Percentiles rank a stretch among this genome's conserved stretches.
phyloP scores from a whole-genome alignment of 805 yeast genomes.

The Blastobotrys parvus region DNA sequence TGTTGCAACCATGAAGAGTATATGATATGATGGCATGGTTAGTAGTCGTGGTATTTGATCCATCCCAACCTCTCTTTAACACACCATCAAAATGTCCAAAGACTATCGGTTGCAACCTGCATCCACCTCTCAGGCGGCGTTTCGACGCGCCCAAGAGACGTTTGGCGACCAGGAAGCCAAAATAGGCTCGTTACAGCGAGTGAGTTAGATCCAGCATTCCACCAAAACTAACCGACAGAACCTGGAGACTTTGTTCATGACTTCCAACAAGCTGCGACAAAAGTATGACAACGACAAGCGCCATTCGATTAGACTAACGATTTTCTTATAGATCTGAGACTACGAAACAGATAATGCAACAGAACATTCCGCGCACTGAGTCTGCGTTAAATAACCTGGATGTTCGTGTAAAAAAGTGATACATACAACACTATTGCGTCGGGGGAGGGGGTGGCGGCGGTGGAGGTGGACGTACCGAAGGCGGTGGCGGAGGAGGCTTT shows the following conservation, averaged over 20 bases:
- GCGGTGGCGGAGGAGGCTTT: conserved; percentile 12
- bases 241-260: conserved; percentile 10
- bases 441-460: conserved; percentile 13
- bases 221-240: too few species aligned
- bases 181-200: conserved; percentile 7
- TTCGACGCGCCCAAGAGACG: conserved; percentile 10
- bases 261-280: conserved; percentile 12
- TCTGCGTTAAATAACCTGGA: conserved; percentile 12
- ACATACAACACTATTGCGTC: conserved; percentile 1
- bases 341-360: not conserved
- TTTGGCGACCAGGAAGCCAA: conserved; percentile 15
- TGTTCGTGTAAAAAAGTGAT: too few species aligned
- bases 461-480: conserved; percentile 8
- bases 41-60: not conserved
- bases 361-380: conserved; percentile 13
- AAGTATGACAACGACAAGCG: too few species aligned
- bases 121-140: conserved; percentile 8
- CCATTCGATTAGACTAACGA: too few species aligned
- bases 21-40: too few species aligned
- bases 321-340: not conserved
- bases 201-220: too few species aligned
- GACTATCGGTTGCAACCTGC: not conserved
- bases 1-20: not conserved
- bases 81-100: not conserved
- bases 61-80: not conserved